Percentiles rank a stretch among this genome's conserved stretches.
These are phyloP conservation scores for Cutaneotrichosporon daszewskae DNA, from an alignment of 1,284 basidiomycete species.

Conservation along the genomic window DNA sequence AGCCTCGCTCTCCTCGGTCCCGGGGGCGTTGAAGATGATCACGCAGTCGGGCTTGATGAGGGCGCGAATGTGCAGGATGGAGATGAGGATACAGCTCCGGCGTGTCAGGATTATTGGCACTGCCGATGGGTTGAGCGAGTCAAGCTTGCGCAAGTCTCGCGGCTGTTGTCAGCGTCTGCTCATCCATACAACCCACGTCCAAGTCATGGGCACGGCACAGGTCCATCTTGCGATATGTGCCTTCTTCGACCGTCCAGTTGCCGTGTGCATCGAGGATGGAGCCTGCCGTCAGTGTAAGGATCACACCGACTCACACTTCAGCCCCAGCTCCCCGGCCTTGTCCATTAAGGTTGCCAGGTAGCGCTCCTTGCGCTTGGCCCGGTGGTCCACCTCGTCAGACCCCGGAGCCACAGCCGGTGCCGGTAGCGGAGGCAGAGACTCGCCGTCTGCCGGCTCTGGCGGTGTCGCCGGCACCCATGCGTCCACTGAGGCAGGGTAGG, in stretches of 20 bases:
- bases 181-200: conserved; percentile 59
- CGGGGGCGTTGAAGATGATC: conserved; percentile 85
- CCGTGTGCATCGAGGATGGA: conserved; percentile 80
- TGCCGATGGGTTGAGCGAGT: conserved; percentile 67
- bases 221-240: conserved; percentile 82
- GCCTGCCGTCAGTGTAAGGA: conserved; percentile 52
- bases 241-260: conserved; percentile 83
- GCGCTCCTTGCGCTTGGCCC: conserved; percentile 22
- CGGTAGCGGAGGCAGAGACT: conserved; percentile 10
- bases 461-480: neutral
- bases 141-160: conserved; percentile 93
- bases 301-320: conserved; percentile 33
- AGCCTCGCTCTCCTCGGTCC: conserved; percentile 72
- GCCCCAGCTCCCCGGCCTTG: conserved; percentile 44
- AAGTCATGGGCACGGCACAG: conserved; percentile 81
- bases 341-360: conserved; percentile 47
- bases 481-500: neutral
- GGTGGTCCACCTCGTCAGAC: neutral
- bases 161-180: conserved; percentile 54
- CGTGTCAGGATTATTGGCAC: conserved; percentile 90
- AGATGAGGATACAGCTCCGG: conserved; percentile 82
- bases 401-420: conserved; percentile 2
- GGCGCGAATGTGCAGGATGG: conserved; percentile 88
- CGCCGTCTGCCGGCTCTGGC: neutral
- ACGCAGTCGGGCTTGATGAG: conserved; percentile 90